A percentile compares a stretch with the other conserved stretches of the same genome.
Evolutionary conservation across 163 green algal species (phyloP).

Genomic region (Prototheca wickerhamii): DNA sequence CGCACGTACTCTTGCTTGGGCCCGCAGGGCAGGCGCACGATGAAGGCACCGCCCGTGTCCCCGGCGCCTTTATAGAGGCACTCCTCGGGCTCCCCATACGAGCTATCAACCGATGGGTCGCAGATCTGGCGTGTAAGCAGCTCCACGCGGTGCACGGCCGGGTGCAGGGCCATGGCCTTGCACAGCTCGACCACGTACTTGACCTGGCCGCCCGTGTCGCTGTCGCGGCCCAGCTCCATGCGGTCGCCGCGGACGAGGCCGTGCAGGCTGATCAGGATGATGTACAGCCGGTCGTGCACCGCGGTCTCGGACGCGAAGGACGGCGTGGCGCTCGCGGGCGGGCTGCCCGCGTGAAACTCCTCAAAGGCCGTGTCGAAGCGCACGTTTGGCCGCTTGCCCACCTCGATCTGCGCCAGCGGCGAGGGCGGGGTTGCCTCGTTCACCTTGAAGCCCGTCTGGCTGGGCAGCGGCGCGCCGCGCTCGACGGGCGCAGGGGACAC

Average conservation of each 20-base stretch:
- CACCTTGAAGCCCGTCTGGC: background rate
- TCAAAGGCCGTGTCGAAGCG: conserved; percentile 18
- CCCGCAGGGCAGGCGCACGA: conserved; percentile 79
- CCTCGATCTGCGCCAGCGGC: conserved; percentile 8
- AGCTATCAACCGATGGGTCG: conserved; percentile 52
- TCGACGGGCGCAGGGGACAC: no score
- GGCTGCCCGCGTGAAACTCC: conserved; percentile 14
- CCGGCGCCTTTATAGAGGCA: conserved; percentile 33
- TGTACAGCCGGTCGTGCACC: conserved; percentile 69
- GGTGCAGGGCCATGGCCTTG: conserved; percentile 72
- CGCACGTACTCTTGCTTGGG: conserved; percentile 63
- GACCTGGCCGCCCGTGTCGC: conserved; percentile 91
- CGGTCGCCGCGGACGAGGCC: conserved; percentile 79
- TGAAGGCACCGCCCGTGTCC: conserved; percentile 69
- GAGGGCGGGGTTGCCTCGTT: background rate
- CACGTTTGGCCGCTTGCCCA: background rate
- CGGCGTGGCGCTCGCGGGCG: conserved; percentile 3
- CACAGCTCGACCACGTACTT: conserved; percentile 98
- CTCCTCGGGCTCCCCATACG: conserved; percentile 62
- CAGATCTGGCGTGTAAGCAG: conserved; percentile 82
- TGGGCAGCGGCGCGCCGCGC: background rate
- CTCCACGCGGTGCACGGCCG: conserved; percentile 85
- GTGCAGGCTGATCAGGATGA: conserved; percentile 89
- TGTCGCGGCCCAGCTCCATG: conserved; percentile 92
- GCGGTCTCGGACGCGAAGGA: conserved; percentile 11